Conservation (phyloP, 495 filamentous ascomycete genomes). For the Penicillium canariense region DNA sequence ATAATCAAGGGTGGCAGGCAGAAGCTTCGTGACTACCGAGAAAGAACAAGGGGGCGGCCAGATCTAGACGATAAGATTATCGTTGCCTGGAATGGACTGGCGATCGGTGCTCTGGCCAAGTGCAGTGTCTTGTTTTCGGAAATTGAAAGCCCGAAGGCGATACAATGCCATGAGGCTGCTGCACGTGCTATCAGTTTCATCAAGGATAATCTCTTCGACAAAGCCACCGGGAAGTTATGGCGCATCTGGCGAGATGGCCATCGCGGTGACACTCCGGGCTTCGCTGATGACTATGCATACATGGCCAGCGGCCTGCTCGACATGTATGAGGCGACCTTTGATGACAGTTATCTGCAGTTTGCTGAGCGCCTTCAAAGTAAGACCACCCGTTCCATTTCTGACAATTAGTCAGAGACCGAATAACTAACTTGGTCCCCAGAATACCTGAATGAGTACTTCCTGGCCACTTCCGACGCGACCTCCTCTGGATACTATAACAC, state of each 20-base stretch:
- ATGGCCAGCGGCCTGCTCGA: conserved; percentile 80
- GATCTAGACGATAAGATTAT: conserved; percentile 90
- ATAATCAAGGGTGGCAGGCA: conserved; percentile 67
- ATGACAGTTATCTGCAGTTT: conserved; percentile 75
- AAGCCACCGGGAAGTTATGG: conserved; percentile 58
- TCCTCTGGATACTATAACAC: conserved; percentile 87
- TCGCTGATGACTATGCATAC: conserved; percentile 96
- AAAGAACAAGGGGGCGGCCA: conserved; percentile 75
- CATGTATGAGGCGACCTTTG: conserved; percentile 84
- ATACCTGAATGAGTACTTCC: conserved; percentile 66
- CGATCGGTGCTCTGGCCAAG: conserved; percentile 78
- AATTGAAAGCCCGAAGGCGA: conserved; percentile 55
- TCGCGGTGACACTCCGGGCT: conserved; percentile 66
- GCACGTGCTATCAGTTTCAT: conserved; percentile 73
- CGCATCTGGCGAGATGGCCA: conserved; percentile 71
- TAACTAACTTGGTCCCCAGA: conserved; percentile 41
- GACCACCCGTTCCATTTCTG: conserved; percentile 10
- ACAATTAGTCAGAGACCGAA: not conserved
- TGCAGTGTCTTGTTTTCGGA: conserved; percentile 63
- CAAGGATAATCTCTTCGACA: conserved; percentile 71
- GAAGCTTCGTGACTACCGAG: conserved; percentile 70
- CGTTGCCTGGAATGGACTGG: conserved; percentile 83
- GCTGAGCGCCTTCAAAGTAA: conserved; percentile 79
- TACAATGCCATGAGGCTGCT: conserved; percentile 62
- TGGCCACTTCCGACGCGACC: conserved; percentile 48